phyloP scores from a whole-genome alignment of 148 eudicot species.

The Rhododendron kiyosumense region DNA sequence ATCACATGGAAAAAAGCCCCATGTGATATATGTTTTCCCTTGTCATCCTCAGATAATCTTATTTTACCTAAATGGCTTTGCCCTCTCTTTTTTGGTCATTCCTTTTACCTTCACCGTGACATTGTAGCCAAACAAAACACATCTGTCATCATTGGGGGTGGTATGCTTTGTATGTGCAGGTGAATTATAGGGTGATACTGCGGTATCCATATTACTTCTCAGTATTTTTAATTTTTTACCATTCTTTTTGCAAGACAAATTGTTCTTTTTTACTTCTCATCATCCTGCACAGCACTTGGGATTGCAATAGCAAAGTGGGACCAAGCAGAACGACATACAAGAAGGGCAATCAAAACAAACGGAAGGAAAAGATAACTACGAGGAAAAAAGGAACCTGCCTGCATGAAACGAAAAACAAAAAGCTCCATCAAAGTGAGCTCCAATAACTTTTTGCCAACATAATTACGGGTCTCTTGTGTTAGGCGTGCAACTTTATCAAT shows the following conservation, averaged over 20 bases:
- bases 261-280: not conserved
- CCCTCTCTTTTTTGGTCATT: not conserved
- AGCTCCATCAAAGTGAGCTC: constrained; percentile 91
- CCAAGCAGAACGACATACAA: constrained; percentile 1
- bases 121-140: not conserved
- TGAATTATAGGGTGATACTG: not conserved
- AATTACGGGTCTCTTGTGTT: constrained; percentile 81
- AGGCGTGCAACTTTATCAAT: constrained; percentile 80
- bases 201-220: not conserved
- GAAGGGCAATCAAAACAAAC: not conserved
- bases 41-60: not conserved
- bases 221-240: not conserved
- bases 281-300: not conserved
- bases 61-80: not conserved
- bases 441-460: constrained; percentile 76
- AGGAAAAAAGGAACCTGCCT: constrained; percentile 37
- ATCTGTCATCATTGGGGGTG: not conserved
- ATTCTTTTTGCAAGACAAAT: not conserved
- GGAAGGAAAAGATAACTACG: not conserved
- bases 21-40: not conserved
- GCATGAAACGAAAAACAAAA: constrained; percentile 93
- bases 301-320: not conserved
- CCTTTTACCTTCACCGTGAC: not conserved
- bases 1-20: not conserved
- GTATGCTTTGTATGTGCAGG: not conserved